Base-by-base conservation (phyloP, 2,329 filamentous ascomycete species). In the Curvularia hawaiiensis region DNA sequence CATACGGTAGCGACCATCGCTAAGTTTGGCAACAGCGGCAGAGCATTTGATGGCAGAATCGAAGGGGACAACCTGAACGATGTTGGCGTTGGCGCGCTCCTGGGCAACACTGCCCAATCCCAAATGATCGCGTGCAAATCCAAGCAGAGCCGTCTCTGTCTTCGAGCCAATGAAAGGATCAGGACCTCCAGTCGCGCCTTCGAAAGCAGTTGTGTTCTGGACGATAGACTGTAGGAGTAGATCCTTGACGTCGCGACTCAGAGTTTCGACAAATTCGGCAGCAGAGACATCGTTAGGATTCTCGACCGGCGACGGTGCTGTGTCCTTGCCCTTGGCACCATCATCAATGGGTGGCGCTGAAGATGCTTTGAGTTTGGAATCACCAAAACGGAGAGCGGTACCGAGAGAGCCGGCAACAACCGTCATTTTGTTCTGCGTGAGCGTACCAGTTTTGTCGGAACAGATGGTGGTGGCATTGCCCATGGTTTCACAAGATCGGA, bases 381-480 rank as follows among this genome's bases (percentile, higher is more conserved):
- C 81, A 50, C 79, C 81, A 70, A 88, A 88, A 57, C 82, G 81
- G 39, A 83, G 80, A 58, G 79, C 80, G 14, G 82, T 82, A 30
- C 88, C 88, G 40, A 91, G 76, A 5, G 88, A 87, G 7, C 88
- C 89, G 26, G 89, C 87, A 30, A 92, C 89, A 1, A 92, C 89
- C 0, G 87, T 79, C 78, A 80, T 80, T 61, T 78, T 78, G 70
- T 80, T 80, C 48, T 70, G 76, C 31, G 74, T 78, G 2, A 78
- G 65, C 20, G 76, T 78, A 40, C 76, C 76, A 6, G 76, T 78
- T 50, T 78, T 78, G 68, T 89, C 90, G 4, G 90, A 92, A 75
- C 90, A 94, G 35, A 94, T 88, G 0, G 90, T 89, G 2, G 86
- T 88, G 28, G 86, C 86, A 65, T 90, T 90, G 5, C 87, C 87